These are phyloP conservation scores for Spiraea crenata DNA, from an alignment of 331 rosid genomes.

Conservation along the genomic window DNA sequence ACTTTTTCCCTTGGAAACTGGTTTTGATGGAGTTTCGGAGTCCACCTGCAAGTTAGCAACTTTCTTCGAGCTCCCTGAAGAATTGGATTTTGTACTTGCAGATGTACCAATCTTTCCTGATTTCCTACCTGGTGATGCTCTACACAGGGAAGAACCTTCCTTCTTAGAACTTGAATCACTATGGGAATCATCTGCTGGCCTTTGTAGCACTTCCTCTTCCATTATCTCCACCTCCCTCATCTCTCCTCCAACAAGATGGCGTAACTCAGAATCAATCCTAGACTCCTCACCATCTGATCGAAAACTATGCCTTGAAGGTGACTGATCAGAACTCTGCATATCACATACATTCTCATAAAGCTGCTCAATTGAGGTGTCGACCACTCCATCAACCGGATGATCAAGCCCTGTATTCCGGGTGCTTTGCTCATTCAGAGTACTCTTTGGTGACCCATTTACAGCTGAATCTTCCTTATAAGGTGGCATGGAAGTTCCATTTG, in stretches of 20 bases:
- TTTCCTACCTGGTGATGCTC: conserved; percentile 33
- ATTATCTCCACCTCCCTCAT: conserved; percentile 92
- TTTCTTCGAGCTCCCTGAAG: conserved; percentile 45
- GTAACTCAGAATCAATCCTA: conserved; percentile 82
- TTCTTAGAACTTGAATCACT: conserved; percentile 43
- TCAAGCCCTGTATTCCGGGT: conserved; percentile 21
- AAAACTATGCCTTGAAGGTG: conserved; percentile 73
- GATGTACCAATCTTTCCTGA: conserved; percentile 35
- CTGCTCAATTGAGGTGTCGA: conserved; percentile 63
- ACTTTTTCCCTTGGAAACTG: conserved; percentile 44
- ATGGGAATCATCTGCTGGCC: conserved; percentile 33
- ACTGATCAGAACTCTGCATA: conserved; percentile 74
- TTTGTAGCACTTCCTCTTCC: conserved; percentile 65
- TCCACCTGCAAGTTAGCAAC: conserved; percentile 29
- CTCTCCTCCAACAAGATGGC: conserved; percentile 84
- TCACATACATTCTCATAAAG: conserved; percentile 69
- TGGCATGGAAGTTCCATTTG: conserved; percentile 28
- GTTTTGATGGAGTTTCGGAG: conserved; percentile 31
- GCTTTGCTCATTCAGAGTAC: conserved; percentile 41
- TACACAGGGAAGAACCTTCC: conserved; percentile 27
- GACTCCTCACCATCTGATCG: conserved; percentile 88
- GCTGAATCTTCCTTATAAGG: conserved; percentile 35
- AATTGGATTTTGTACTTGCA: conserved; percentile 38
- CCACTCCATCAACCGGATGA: conserved; percentile 30
- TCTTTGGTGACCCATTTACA: conserved; percentile 31